A percentile compares a stretch with the other conserved stretches of the same genome.
Evolutionary conservation across 208 protist species (phyloP).

Genomic region (Crithidia bombi): DNA sequence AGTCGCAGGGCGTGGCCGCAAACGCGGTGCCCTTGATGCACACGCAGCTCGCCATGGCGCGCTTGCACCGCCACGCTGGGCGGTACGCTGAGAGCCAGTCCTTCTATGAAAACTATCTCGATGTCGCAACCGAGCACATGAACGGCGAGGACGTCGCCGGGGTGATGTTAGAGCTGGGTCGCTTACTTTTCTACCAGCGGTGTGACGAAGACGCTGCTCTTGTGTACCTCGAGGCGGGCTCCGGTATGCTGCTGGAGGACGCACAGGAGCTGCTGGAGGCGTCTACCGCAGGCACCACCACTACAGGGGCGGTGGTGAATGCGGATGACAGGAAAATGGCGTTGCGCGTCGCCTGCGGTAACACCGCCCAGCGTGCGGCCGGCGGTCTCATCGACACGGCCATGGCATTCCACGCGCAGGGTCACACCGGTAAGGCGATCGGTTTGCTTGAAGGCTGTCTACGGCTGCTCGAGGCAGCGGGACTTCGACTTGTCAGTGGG

Average conservation of each 20-base stretch:
- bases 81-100: slow-evolving; percentile 48
- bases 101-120: slow-evolving; percentile 69
- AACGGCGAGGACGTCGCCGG: slow-evolving; percentile 56
- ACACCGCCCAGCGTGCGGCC: slow-evolving; percentile 49
- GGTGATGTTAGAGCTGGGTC: slow-evolving; percentile 73
- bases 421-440: slow-evolving; percentile 55
- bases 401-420: slow-evolving; percentile 50
- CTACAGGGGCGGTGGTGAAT: neutral
- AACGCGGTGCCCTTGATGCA: slow-evolving; percentile 31
- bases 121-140: slow-evolving; percentile 46
- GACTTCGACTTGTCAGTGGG: slow-evolving; percentile 42
- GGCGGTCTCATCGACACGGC: slow-evolving; percentile 65
- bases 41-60: slow-evolving; percentile 58
- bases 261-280: slow-evolving; percentile 38
- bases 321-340: neutral
- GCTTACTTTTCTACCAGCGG: slow-evolving; percentile 54
- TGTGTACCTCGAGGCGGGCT: slow-evolving; percentile 69
- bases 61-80: slow-evolving; percentile 53
- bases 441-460: slow-evolving; percentile 65
- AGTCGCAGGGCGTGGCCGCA: slow-evolving; percentile 37
- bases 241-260: slow-evolving; percentile 62
- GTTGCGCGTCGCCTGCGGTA: slow-evolving; percentile 19
- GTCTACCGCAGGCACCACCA: neutral
- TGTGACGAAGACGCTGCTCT: slow-evolving; percentile 27
- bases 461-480: slow-evolving; percentile 49